Evolutionary conservation across 768 basidiomycete species (phyloP), one percentile per base, ranked within the genome.

Genomic region (Clitopilus passeckerianus): DNA sequence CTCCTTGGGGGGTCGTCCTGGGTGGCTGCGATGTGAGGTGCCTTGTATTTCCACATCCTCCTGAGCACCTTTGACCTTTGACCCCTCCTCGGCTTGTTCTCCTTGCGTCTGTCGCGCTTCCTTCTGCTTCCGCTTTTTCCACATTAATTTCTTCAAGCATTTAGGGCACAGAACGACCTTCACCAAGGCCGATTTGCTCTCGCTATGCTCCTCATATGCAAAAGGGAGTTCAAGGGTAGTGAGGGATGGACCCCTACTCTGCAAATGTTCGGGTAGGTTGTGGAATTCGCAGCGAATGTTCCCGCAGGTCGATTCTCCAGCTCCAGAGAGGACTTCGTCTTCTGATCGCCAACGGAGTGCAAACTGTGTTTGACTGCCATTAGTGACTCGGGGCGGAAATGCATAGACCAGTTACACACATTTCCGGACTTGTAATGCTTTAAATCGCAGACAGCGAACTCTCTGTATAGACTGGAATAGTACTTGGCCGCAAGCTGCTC

Each of bases 391-490:
- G 27, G 27, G 27, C 7, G 27, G 27, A 30, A 3, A 30, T 30
- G 7, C 7, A 30, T 16, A 12, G 37, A 23, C 56, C 14, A 52
- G 30, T 22, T 18, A 70, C 87, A 63, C 61, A 95, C 93, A 61
- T 91, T 89, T 15, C 93, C 91, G 0, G 90, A 86, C 75, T 94
- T 97, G 79, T 92, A 97, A 68, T 98, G 96, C 75, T 98, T 98
- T 60, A 98, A 76, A 73, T 98, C 93, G 68, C 92, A 94, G 20
- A 95, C 77, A 0, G 91, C 93, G 66, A 88, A 98, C 72, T 98
- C 95, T 62, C 93, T 89, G 70, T 93, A 97, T 2, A 98, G 83
- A 64, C 75, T 90, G 12, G 81, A 76, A 66, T 98, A 95, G 75
- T 95, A 98, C 66, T 95, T 95, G 61, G 81, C 78, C 0, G 96